A percentile compares a stretch with the other conserved stretches of the same genome.
Evolutionary conservation across 805 yeast species (phyloP).

Genomic region (Monosporozyma aerobia): DNA sequence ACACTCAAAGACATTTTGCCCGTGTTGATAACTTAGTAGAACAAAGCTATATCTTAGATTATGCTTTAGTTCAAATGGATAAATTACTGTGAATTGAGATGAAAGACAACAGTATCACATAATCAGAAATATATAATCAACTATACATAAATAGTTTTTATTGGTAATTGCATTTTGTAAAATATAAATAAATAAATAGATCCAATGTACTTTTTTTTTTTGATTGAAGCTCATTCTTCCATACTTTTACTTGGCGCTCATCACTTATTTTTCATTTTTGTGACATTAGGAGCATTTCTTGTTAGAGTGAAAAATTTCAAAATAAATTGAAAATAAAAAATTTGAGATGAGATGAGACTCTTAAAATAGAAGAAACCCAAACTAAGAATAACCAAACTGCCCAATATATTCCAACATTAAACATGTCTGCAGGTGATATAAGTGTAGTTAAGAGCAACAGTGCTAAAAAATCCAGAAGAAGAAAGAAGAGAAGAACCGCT

Average conservation of each 20-base stretch:
- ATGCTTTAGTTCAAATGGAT: conserved; percentile 70
- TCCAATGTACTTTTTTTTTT: background rate
- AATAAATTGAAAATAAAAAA: background rate
- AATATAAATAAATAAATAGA: background rate
- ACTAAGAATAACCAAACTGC: background rate
- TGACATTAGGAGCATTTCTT: background rate
- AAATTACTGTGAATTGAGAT: conserved; percentile 23
- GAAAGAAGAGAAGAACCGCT: conserved; percentile 78
- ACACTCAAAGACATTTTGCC: conserved; percentile 73
- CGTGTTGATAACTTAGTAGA: conserved; percentile 76
- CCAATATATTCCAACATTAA: background rate
- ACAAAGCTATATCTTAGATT: conserved; percentile 78
- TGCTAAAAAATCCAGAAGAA: conserved; percentile 39
- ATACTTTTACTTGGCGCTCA: background rate
- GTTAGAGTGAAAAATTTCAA: conserved; percentile 1
- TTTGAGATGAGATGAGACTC: background rate
- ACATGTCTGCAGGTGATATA: conserved; percentile 19
- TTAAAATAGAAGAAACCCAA: background rate
- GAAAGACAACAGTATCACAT: background rate
- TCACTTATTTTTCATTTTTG: background rate
- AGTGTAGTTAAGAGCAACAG: conserved; percentile 11
- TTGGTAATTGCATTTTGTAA: background rate
- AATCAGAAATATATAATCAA: background rate
- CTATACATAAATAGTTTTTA: background rate
- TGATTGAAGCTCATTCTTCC: background rate